Evolutionary conservation across 306 rosid species (phyloP), one percentile per base, ranked within the genome.

Genomic region (Amphicarpaea edgeworthii): DNA sequence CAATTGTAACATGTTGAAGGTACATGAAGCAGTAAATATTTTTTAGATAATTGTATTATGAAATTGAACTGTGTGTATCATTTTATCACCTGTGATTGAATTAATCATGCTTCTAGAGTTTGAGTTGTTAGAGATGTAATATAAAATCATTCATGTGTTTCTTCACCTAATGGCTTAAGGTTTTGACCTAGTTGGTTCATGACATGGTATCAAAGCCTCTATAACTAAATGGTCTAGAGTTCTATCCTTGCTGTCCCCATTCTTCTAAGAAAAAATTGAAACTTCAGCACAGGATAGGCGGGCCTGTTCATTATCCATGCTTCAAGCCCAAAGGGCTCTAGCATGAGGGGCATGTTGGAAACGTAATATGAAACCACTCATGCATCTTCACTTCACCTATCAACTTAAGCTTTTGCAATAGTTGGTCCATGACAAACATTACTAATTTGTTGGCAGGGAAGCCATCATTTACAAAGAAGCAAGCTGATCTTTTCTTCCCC

Each of bases 401-500:
- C 50, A 38, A 38, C 50, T 41, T 64, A 64, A 64, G 5, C 50
- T 64, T 38, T 38, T 40, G 16, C 9, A 11, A 38, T 40, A 64
- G 30, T 20, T 64, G 50, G 4, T 64, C 46, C 5, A 19, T 64
- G 16, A 64, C 68, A 16, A 43, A 74, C 76, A 69, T 77, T 72
- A 43, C 61, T 50, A 77, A 14, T 76, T 68, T 78, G 43, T 76
- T 82, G 69, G 66, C 91, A 96, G 99, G 99, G 83, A 96, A 84
- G 72, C 97, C 98, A 68, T 90, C 99, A 30, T 96, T 96, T 85
- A 65, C 99, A 2, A 96, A 96, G 91, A 96, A 96, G 83, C 99
- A 96, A 79, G 98, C 99, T 19, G 99, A 96, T 89, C 97, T 96
- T 37, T 96, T 96, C 93, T 96, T 96, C 72, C 99, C 99, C 42